These are phyloP conservation scores for Claviceps pazoutovae DNA, from an alignment of 2,329 filamentous ascomycete genomes.

Conservation along the genomic window DNA sequence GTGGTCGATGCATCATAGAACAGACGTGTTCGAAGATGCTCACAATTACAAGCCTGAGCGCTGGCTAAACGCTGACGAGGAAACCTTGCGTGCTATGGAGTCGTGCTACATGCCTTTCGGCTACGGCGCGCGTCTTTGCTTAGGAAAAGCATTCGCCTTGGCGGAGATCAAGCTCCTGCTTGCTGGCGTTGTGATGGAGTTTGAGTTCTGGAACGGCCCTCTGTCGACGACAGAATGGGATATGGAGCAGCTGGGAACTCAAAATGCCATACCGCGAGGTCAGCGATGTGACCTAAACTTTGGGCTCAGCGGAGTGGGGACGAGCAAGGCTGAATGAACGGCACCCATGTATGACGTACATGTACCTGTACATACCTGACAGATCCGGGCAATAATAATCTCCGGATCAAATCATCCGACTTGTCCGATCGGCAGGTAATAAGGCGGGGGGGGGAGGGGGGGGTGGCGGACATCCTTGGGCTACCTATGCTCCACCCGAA, in stretches of 20 bases:
- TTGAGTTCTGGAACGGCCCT: neutral
- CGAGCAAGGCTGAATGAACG: too few relatives aligned
- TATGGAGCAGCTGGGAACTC: slow-evolving; percentile 4
- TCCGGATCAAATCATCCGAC: too few relatives aligned
- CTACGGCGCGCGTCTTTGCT: slow-evolving; percentile 3
- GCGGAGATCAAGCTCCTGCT: slow-evolving; percentile 3
- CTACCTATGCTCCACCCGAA: too few relatives aligned
- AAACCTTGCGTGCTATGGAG: slow-evolving; percentile 2
- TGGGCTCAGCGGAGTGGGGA: neutral
- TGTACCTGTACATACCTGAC: too few relatives aligned
- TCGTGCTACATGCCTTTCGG: slow-evolving; percentile 5
- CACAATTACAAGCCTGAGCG: slow-evolving; percentile 1
- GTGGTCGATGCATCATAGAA: neutral
- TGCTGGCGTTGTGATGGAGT: slow-evolving; percentile 1
- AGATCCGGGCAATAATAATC: too few relatives aligned
- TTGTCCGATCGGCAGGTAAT: too few relatives aligned
- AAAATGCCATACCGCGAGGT: slow-evolving; percentile 4
- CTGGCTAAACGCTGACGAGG: slow-evolving; percentile 4
- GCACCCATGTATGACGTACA: too few relatives aligned
- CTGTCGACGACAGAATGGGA: neutral
- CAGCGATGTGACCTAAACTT: slow-evolving; percentile 3
- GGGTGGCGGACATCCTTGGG: too few relatives aligned
- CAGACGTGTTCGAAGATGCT: slow-evolving; percentile 1
- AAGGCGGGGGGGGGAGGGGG: too few relatives aligned
- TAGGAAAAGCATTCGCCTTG: slow-evolving; percentile 3